Base-by-base conservation (phyloP, 2,329 filamentous ascomycete species). In the Juglanconis sp. region DNA sequence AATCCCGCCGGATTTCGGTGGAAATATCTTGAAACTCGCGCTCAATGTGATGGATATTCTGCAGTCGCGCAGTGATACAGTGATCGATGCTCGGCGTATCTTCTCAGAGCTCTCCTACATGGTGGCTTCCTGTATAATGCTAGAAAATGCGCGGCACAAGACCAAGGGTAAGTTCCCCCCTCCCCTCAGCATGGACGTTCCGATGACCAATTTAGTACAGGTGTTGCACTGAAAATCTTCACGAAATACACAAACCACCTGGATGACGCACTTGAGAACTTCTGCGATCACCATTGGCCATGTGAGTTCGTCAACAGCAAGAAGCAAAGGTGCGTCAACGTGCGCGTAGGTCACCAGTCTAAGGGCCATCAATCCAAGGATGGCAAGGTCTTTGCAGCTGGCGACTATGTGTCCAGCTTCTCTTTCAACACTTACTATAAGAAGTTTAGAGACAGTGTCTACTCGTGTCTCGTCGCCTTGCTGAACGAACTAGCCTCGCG, bases 41-140 rank as follows among this genome's bases (percentile, higher is more conserved):
- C 13, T 67, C 1, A 53, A 46, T 13, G 57, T 64, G 7, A 62
- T 51, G 48, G 36, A 57, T 6, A 50, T 56, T 24, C 7, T 42
- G 34, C 49, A 57, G 36, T 40, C 42, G n/a, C 31, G 30, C 48
- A 44, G 42, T 3, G 38, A 55, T 31, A n/a, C 51, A 0, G 24
- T 48, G 9, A 71, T 77, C 6, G 58, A 67, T 53, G 71, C 64
- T n/a, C 35, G 57, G 15, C 61, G 51, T 5, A 72, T 82, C 31
- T 81, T 81, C 61, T 66, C 73, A 42, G 70, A 76, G 44, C 65
- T 83, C 13, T 77, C 76, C 47, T 73, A 71, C 7, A 75, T 83
- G 75, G 73, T 82, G 17, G 78, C 79, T 8, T 81, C 79, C 0
- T 81, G 80, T 61, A 77, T 83, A 13, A 71, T 82, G 67, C 68